Evolutionary conservation across 805 yeast genomes (phyloP).

Genomic region (Yarrowia porcina): DNA sequence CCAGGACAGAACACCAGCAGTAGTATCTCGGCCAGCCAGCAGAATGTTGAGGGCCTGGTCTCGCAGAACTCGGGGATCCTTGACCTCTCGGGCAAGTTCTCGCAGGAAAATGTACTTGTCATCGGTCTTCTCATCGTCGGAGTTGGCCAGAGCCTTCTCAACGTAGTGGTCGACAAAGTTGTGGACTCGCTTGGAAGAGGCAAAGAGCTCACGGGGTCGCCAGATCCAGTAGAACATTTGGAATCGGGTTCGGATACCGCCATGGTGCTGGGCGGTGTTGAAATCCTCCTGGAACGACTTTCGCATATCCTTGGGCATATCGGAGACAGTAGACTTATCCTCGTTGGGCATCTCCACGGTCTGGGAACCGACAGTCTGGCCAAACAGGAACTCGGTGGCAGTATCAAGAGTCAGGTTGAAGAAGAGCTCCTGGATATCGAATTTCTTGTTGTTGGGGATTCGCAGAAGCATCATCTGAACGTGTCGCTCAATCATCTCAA

Average conservation of each 20-base stretch:
- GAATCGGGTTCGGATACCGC: conserved; percentile 28
- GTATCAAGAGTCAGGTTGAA: conserved; percentile 38
- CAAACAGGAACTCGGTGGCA: conserved; percentile 40
- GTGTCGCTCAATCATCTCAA: conserved; percentile 34
- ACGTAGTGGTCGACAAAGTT: conserved; percentile 44
- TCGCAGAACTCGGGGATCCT: conserved; percentile 47
- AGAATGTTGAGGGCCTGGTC: conserved; percentile 52
- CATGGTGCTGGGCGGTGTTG: conserved; percentile 29
- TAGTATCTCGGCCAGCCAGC: conserved; percentile 55
- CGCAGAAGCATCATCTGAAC: conserved; percentile 29
- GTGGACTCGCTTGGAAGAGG: conserved; percentile 36
- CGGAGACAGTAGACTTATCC: conserved; percentile 26
- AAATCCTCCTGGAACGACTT: conserved; percentile 30
- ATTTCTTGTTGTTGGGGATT: conserved; percentile 19
- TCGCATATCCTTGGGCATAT: conserved; percentile 29
- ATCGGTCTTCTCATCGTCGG: conserved; percentile 31
- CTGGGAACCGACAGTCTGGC: conserved; percentile 36
- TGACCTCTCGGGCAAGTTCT: conserved; percentile 49
- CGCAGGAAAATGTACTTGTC: conserved; percentile 48
- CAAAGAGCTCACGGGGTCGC: conserved; percentile 36
- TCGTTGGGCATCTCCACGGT: conserved; percentile 24
- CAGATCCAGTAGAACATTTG: conserved; percentile 31
- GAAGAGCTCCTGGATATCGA: conserved; percentile 36
- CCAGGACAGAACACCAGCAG: conserved; percentile 50
- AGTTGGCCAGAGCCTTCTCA: conserved; percentile 38